Evolutionary conservation across 495 filamentous ascomycete species (phyloP).

Genomic region (Tuber microsphaerosporum): DNA sequence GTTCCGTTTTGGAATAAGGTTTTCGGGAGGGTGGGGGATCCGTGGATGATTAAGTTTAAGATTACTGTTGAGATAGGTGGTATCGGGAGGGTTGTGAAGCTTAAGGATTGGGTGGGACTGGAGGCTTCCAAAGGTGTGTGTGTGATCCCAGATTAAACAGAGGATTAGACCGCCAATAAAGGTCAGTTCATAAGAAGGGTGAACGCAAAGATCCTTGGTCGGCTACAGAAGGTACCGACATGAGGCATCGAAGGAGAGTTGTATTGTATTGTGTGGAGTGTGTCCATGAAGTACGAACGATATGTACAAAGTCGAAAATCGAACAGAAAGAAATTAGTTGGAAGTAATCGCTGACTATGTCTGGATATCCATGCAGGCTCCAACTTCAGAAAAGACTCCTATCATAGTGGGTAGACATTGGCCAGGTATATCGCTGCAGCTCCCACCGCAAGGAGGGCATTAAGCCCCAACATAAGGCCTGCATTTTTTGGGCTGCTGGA

Average conservation of each 20-base stretch:
- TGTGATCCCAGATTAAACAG: background rate
- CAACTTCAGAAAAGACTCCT: background rate
- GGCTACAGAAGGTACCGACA: background rate
- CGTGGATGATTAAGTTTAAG: slow-evolving; percentile 1
- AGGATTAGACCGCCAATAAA: background rate
- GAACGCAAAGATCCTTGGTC: background rate
- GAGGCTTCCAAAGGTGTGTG: slow-evolving; percentile 5
- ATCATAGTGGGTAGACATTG: background rate
- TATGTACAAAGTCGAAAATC: slow-evolving; percentile 1
- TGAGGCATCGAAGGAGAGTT: background rate
- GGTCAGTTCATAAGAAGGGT: background rate
- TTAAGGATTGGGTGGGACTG: slow-evolving; percentile 3
- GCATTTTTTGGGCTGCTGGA: background rate
- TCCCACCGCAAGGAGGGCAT: background rate
- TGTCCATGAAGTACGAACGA: background rate
- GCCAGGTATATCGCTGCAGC: background rate
- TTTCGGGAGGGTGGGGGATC: slow-evolving; percentile 9
- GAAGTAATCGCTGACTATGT: background rate
- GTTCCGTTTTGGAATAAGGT: background rate
- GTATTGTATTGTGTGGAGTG: background rate
- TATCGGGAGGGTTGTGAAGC: background rate
- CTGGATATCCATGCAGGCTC: background rate
- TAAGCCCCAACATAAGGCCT: background rate
- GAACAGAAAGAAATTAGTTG: background rate
- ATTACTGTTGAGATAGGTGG: slow-evolving; percentile 5